Evolutionary conservation across 352 stramenopile species (phyloP).

Genomic region (Pythium chondricola): DNA sequence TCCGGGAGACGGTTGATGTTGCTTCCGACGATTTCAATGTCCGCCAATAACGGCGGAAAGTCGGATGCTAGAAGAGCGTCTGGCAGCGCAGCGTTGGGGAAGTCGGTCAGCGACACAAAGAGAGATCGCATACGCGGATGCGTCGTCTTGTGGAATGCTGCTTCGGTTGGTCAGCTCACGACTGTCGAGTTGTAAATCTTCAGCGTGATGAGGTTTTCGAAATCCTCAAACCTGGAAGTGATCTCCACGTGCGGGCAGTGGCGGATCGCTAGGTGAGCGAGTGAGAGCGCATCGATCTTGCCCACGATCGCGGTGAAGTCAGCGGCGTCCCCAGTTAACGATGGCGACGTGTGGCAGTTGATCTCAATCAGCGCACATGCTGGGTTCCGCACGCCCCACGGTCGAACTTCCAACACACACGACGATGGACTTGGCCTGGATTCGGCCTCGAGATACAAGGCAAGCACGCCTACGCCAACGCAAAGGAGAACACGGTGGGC

Average conservation of each 20-base stretch:
- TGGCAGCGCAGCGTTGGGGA: conserved; percentile 4
- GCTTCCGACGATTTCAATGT: conserved; percentile 5
- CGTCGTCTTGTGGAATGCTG: conserved; percentile 1
- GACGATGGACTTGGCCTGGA: not conserved
- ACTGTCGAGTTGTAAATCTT: conserved; percentile 20
- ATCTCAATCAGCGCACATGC: conserved; percentile 12
- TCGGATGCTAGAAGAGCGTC: not conserved
- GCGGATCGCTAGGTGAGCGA: conserved; percentile 27
- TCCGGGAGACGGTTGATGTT: conserved; percentile 7
- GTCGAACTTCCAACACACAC: conserved; percentile 3
- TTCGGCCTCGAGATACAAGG: conserved; percentile 11
- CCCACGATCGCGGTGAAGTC: conserved; percentile 10
- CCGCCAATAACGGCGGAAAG: not conserved
- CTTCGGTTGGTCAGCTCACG: conserved; percentile 3
- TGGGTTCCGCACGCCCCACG: conserved; percentile 6
- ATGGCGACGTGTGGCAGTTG: conserved; percentile 5
- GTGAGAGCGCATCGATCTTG: conserved; percentile 18
- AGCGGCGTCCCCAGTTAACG: not conserved
- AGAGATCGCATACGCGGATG: conserved; percentile 6
- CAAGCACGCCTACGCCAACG: conserved; percentile 5
- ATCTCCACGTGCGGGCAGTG: conserved; percentile 36
- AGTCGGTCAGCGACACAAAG: conserved; percentile 2
- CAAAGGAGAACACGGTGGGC: conserved; percentile 2
- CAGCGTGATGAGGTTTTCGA: conserved; percentile 15
- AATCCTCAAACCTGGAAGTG: conserved; percentile 14